Conservation (phyloP, 768 basidiomycete genomes). For the Russula olivacea region DNA sequence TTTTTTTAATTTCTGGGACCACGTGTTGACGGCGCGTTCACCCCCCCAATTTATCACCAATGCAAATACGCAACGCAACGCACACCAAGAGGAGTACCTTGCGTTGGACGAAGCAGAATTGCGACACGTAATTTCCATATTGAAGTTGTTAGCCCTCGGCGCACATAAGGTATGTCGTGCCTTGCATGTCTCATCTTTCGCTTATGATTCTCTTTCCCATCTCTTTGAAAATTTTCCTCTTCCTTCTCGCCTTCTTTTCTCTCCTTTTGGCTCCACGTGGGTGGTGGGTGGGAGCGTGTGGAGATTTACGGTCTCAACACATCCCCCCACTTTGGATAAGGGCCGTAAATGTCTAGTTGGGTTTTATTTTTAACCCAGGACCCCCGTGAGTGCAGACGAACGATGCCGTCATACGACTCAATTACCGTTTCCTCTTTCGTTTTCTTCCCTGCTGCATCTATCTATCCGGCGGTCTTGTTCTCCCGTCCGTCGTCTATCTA, state of each 20-base stretch:
- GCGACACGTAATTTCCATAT: conserved; percentile 43
- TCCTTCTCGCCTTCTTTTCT: neutral
- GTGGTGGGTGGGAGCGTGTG: neutral
- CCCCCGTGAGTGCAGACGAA: too few relatives aligned
- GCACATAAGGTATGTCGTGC: conserved; percentile 49
- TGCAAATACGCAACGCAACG: neutral
- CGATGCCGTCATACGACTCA: conserved; percentile 10
- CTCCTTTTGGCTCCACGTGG: neutral
- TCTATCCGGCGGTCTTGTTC: neutral
- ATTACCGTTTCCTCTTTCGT: conserved; percentile 13
- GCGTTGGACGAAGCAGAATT: conserved; percentile 35
- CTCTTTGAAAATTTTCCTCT: neutral
- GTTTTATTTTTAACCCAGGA: neutral
- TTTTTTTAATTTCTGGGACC: neutral
- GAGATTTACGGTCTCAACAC: neutral
- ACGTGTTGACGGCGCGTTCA: conserved; percentile 10
- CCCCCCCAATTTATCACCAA: neutral
- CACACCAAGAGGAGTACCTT: conserved; percentile 43
- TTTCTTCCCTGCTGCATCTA: neutral
- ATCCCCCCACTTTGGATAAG: neutral
- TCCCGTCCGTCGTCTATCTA: neutral
- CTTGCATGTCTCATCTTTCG: conserved; percentile 19
- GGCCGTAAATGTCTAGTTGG: neutral
- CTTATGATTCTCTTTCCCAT: conserved; percentile 6
- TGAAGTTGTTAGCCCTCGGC: conserved; percentile 60